A percentile compares a stretch with the other conserved stretches of the same genome.
Evolutionary conservation across 2,329 filamentous ascomycete genomes (phyloP).

Genomic region (Cordyceps militaris): DNA sequence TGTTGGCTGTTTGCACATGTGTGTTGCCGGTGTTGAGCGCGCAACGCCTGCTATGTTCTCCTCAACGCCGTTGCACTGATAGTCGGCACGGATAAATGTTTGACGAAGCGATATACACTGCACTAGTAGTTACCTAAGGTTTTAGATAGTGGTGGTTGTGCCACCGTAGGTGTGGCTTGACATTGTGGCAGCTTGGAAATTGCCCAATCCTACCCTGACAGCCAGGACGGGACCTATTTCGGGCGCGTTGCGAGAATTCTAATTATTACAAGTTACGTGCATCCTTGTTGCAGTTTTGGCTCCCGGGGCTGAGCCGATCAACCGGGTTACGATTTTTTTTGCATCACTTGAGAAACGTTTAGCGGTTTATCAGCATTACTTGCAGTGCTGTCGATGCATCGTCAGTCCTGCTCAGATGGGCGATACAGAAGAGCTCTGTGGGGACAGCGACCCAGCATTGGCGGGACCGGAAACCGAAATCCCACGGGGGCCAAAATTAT

Average conservation of each 20-base stretch:
- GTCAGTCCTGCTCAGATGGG: not conserved
- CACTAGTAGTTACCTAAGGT: no score
- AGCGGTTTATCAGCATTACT: no score
- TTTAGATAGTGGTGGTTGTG: not conserved
- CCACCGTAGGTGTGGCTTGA: constrained; percentile 8
- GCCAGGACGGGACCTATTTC: not conserved
- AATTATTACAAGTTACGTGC: not conserved
- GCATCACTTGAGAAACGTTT: no score
- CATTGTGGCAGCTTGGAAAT: not conserved
- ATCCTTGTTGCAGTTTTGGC: no score
- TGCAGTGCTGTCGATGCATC: no score
- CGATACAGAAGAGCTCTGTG: not conserved
- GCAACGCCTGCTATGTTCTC: not conserved
- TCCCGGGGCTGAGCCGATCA: no score
- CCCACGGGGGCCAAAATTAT: not conserved
- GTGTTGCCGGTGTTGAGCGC: not conserved
- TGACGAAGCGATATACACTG: no score
- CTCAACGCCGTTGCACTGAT: no score
- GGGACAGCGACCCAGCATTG: not conserved
- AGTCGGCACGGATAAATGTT: no score
- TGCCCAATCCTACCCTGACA: not conserved
- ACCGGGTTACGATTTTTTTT: no score
- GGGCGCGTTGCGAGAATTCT: not conserved
- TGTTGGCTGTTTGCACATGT: no score
- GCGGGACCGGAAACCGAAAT: constrained; percentile 1